A percentile compares a stretch with the other conserved stretches of the same genome.
Evolutionary conservation across 176 grass and related monocot genomes (phyloP).

Genomic region (Pontederia paniculata): DNA sequence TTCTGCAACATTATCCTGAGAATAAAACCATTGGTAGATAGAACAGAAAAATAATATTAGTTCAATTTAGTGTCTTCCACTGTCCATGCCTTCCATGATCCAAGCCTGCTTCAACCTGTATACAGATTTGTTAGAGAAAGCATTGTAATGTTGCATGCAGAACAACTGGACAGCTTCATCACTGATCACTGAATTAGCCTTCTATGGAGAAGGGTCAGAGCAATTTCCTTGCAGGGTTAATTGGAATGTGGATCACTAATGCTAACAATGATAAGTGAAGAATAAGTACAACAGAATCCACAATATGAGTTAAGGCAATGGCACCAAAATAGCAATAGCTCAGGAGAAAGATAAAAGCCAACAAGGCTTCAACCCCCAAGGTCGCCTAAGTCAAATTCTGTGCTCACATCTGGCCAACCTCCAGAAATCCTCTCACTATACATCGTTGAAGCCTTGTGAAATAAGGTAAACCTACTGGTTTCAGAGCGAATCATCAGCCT

Average conservation of each 20-base stretch:
- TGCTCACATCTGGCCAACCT: background rate
- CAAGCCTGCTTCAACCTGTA: no score
- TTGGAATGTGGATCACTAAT: background rate
- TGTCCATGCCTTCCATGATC: no score
- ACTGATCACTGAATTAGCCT: no score
- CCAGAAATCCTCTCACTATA: background rate
- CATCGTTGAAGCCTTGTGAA: background rate
- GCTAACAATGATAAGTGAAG: background rate
- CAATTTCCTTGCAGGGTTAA: no score
- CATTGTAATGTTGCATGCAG: no score
- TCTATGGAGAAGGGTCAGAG: no score
- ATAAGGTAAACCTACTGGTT: background rate
- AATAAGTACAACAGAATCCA: background rate
- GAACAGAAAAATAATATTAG: no score
- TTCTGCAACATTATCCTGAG: no score
- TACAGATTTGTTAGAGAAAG: no score
- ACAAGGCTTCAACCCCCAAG: background rate
- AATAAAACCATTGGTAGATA: no score
- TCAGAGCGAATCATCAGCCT: slow-evolving; percentile 2
- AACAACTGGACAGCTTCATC: no score
- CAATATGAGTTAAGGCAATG: background rate
- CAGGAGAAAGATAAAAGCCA: background rate
- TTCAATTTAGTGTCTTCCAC: no score
- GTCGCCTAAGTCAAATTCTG: background rate
- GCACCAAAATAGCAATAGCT: background rate